phyloP scores from a whole-genome alignment of 2,329 filamentous ascomycete genomes.

The Ophioceras dolichostomum region DNA sequence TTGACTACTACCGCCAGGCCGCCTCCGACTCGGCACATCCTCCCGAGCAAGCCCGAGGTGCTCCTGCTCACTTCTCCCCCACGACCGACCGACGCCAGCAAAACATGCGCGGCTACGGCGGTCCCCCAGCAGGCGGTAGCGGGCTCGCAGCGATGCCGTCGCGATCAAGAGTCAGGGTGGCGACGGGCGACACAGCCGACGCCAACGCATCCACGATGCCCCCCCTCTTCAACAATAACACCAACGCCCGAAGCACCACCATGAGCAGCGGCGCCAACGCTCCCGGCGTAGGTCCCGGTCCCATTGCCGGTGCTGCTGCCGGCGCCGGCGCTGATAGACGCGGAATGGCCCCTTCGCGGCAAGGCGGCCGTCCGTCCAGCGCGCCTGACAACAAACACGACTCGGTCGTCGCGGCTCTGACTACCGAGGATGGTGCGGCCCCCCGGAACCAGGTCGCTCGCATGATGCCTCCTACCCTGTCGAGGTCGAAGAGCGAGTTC shows the following conservation, averaged over 20 bases:
- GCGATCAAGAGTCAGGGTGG: neutral
- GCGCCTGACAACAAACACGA: slow-evolving; percentile 28
- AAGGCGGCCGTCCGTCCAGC: slow-evolving; percentile 27
- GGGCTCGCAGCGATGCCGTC: slow-evolving; percentile 5
- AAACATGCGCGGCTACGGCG: no score
- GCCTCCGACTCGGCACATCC: slow-evolving; percentile 2
- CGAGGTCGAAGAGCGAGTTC: slow-evolving; percentile 46
- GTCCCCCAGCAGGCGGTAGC: slow-evolving; percentile 3
- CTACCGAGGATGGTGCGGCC: no score
- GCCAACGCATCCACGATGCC: neutral
- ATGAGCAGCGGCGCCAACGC: no score
- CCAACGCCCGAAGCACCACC: no score
- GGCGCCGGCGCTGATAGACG: no score
- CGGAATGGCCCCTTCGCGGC: no score
- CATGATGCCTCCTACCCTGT: no score
- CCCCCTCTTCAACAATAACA: neutral
- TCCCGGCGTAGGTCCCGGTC: no score
- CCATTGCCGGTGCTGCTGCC: no score
- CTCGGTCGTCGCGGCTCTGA: slow-evolving; percentile 1
- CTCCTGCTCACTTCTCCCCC: no score
- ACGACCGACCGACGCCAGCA: no score
- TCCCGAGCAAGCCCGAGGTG: no score
- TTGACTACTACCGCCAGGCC: slow-evolving; percentile 3
- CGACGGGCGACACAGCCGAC: neutral
- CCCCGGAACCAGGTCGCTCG: slow-evolving; percentile 10